Base-by-base conservation (phyloP, 108 stramenopile species). In the Nitzschia sp. region DNA sequence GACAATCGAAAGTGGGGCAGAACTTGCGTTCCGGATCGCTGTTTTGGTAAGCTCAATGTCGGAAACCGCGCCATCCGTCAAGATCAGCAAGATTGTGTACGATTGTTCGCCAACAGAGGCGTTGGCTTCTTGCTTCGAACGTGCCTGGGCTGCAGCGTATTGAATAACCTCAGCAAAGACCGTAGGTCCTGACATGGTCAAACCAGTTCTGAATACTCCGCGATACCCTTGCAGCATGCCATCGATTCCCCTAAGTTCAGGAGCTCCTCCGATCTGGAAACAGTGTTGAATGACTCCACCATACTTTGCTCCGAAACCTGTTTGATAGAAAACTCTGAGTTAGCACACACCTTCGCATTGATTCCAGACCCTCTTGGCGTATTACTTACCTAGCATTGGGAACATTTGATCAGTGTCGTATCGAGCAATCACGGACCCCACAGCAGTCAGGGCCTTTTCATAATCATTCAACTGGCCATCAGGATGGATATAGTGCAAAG, bases 241-340 rank as follows among this genome's bases (percentile, higher is more conserved):
- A 17, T 42, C 38, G 19, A 94, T 76, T 6, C 92, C 91, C 26
- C 72, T 63, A 22, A 87, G 79, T 67, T 92, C 86, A 12, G 79
- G 42, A 0, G 34, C 21, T 6, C 41, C 24, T 5, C 88, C 88
- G 22, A 87, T 72, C 71, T 87, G 88, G 72, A 92, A 92, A 56
- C 88, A 89, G 53, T 92, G 91, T 34, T 84, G 55, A 29, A 89
- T 82, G 15, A 78, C 67, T 34, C 90, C 89, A 55, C 73, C 86
- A 58, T 83, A 86, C 79, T 93, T 95, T 9, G 92, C 95, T 22
- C 96, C 96, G 73, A 97, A 97, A 0, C 96, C 96, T 58, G 14
- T 34, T 34, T 5, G 3, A 34, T 34, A 5, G 29, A 34, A n/a
- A 34, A 34, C 29, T 34, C 29, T 34, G n/a, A n/a, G n/a, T n/a